Evolutionary conservation across 768 basidiomycete species (phyloP).

Genomic region (Auricularia sp.): DNA sequence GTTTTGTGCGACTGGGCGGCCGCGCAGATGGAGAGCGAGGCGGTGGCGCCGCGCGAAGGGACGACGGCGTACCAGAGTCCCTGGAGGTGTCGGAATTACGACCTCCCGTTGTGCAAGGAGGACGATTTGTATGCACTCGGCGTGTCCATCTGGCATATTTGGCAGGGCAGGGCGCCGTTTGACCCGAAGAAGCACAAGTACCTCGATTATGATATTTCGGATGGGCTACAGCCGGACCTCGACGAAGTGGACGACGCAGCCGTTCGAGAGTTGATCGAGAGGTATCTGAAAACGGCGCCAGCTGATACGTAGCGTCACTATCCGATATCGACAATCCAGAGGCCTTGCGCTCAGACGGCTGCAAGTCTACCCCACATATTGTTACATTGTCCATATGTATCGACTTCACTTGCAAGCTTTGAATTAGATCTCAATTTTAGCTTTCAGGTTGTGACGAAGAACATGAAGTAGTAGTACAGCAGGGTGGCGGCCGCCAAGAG

Average conservation of each 20-base stretch:
- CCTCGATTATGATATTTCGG: background rate
- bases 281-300: background rate
- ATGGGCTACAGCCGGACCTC: background rate
- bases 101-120: background rate
- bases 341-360: no score
- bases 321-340: no score
- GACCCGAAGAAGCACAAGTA: background rate
- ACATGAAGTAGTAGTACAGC: no score
- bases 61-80: background rate
- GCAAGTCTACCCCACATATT: no score
- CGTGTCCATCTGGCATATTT: background rate
- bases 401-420: no score
- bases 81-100: background rate
- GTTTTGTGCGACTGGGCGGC: background rate
- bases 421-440: no score
- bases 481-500: no score
- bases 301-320: no score
- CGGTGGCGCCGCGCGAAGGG: background rate
- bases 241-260: background rate
- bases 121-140: background rate
- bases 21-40: background rate
- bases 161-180: background rate
- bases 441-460: no score
- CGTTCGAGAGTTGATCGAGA: background rate
- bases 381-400: no score